Evolutionary conservation across 2,329 filamentous ascomycete species (phyloP), one percentile per base, ranked within the genome.

Genomic region (Colletotrichum sidae): DNA sequence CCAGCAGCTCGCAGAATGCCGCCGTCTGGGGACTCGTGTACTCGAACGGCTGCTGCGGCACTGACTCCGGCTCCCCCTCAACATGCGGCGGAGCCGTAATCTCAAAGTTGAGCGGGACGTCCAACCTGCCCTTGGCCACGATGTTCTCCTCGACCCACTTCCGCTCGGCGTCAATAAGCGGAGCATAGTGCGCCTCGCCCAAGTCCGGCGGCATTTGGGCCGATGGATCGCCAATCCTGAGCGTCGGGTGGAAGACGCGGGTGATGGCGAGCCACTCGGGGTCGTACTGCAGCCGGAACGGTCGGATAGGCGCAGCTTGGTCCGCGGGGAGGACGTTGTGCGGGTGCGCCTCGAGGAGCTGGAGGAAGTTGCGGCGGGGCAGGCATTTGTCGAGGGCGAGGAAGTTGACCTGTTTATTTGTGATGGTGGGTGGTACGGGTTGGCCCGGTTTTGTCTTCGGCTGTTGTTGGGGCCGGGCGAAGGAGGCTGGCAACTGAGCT

Each of bases 201-300:
- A 87, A 81, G 72, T 96, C 84, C 2, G 80, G 75, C 0, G 90
- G 83, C 0, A 86, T 77, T 44, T 78, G 76, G 1, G 85, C 83
- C 8, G 79, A 74, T 6, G 82, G 82, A 68, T 90, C 83, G 63
- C 92, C 92, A 42, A 95, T 80, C 2, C 80, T 77, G 2, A 96
- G 82, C 45, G 88, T 83, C 3, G 82, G 71, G 45, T 92, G 88
- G 73, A 98, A 96, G 8, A 89, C 90, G 46, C 95, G 91, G 11
- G 90, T 94, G 69, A 99, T 97, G 46, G 96, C 92, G 8, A 99
- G 88, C 95, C 95, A 99, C 79, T 99, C 96, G 10, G 90, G 88
- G 76, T 99, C 96, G 75, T 99, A 98, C 52, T 89, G 81, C 1
- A 97, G 83, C 10, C 80, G 82, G 70, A 88, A 86, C 1, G 88